A percentile compares a stretch with the other conserved stretches of the same genome.
Evolutionary conservation across 345 rosid species (phyloP).

Genomic region (Syzygium jambos): DNA sequence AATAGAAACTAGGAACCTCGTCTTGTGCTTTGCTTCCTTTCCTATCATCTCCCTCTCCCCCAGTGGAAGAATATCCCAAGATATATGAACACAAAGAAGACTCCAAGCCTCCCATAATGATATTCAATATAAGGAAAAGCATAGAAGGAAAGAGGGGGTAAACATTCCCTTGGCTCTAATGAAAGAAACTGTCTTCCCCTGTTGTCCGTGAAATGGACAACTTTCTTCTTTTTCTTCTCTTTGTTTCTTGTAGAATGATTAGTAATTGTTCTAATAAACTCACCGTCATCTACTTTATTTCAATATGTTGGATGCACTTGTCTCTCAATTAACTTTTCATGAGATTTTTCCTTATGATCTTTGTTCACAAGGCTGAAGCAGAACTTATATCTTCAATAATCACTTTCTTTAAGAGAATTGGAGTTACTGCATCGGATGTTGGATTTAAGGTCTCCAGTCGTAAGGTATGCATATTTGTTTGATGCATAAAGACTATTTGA

Average conservation of each 20-base stretch:
- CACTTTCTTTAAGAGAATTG: constrained; percentile 74
- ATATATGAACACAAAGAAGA: not conserved
- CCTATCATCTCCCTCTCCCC: not conserved
- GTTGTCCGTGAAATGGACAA: not conserved
- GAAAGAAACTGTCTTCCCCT: not conserved
- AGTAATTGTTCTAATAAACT: not conserved
- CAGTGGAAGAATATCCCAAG: not conserved
- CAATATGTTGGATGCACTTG: not conserved
- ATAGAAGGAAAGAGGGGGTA: not conserved
- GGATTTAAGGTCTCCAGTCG: constrained; percentile 95
- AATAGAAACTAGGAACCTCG: not conserved
- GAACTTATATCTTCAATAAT: constrained; percentile 80
- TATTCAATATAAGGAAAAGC: not conserved
- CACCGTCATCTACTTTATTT: not conserved
- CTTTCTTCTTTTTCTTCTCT: not conserved
- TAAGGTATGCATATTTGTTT: constrained; percentile 39
- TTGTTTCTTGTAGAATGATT: not conserved
- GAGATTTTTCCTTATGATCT: not conserved
- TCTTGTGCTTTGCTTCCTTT: not conserved
- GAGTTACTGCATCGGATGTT: constrained; percentile 75
- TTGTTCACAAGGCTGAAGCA: constrained; percentile 71
- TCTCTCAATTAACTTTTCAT: not conserved
- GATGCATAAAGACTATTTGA: not conserved
- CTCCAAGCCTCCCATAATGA: not conserved
- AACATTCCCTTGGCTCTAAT: not conserved